Percentiles rank a stretch among this genome's conserved stretches.
These are phyloP conservation scores for Vigna trinervia DNA, from an alignment of 306 rosid genomes.

Conservation along the genomic window DNA sequence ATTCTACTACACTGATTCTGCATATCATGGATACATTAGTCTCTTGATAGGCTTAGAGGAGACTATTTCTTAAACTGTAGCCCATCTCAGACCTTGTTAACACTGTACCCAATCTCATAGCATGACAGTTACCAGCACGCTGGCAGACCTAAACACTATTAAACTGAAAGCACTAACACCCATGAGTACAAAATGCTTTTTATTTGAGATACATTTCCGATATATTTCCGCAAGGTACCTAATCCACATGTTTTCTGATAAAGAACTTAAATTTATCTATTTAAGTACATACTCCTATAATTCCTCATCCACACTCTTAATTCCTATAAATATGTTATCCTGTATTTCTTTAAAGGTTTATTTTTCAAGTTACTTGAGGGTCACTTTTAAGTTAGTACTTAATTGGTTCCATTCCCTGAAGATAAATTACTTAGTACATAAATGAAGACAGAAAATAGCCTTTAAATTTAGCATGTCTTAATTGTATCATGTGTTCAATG, in stretches of 20 bases:
- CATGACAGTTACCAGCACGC: no score
- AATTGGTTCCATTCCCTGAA: conserved; percentile 9
- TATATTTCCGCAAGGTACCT: neutral
- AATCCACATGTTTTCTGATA: neutral
- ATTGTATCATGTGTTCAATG: conserved; percentile 12
- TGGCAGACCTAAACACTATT: no score
- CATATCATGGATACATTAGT: neutral
- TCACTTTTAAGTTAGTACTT: neutral
- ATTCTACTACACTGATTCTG: neutral
- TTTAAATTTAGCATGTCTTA: neutral
- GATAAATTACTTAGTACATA: neutral
- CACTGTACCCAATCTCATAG: no score
- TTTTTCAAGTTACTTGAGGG: conserved; percentile 1
- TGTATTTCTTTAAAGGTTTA: conserved; percentile 4
- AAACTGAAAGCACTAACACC: no score
- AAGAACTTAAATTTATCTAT: neutral
- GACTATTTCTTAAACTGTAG: neutral
- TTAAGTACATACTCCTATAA: neutral
- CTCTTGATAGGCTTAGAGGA: neutral
- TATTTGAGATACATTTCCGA: no score
- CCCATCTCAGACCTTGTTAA: no score
- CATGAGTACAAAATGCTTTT: no score
- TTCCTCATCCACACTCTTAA: neutral
- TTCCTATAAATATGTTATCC: neutral
- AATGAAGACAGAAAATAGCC: neutral